Evolutionary conservation across 176 grass and related monocot genomes (phyloP), one percentile per base, ranked within the genome.

Genomic region (Thinopyrum elongatum): DNA sequence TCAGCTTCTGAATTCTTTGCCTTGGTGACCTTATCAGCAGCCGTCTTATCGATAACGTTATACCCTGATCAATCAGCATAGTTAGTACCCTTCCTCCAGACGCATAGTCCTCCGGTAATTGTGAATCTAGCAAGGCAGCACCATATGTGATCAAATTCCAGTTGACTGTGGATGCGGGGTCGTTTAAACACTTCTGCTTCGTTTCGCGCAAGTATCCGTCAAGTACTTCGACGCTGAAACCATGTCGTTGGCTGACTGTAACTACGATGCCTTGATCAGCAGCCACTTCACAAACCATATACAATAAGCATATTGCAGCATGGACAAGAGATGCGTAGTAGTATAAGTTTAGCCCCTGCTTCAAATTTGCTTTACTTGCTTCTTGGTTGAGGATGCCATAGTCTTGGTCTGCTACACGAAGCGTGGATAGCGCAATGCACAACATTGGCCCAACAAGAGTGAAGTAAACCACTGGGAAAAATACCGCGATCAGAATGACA

Each of bases 81-180:
- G 29, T 44, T 15, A 80, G 27, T 7, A 46, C 5, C 39, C 38
- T 82, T 70, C 47, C 80, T 60, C 80, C 80, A 8, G 8, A 27
- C 0, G 11, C 4, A 60, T 44, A 28, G 25, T 73, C 81, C 26
- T 74, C 25, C 0, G 9, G 53, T 28, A 21, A 22, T 0, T 25
- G 53, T 8, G 81, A 83, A 26, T 62, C 69, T 16, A 83, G 53
- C 69, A 74, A 74, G 35, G 6, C 16, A 0, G 39, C 53, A 29
- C 34, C 81, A 29, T 62, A 83, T 44, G 68, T 14, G 15, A 83
- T 74, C 16, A 83, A 28, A 71, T 74, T 62, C 81, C 68, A 83
- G 4, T 7, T 44, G 8, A 3, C 4, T 0, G 47, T 33, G 17
- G 47, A 55, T 9, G 1, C 47, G 0, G 14, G 74, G 28, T n/a